A percentile compares a stretch with the other conserved stretches of the same genome.
Conservation (phyloP, 305 asterid genomes). For the Solanum chacoense region DNA sequence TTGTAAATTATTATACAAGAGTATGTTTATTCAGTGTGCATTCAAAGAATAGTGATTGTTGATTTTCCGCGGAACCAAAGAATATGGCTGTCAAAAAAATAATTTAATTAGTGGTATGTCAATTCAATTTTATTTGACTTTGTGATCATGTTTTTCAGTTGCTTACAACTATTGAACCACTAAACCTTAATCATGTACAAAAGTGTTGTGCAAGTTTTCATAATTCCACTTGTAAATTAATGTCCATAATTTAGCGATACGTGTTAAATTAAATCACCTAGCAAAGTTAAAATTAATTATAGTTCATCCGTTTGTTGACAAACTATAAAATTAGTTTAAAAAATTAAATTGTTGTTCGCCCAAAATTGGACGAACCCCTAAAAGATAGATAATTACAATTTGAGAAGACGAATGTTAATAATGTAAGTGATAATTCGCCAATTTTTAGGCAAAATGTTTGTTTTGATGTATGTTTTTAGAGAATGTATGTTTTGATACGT, state of each 20-base stretch:
- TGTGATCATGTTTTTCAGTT: not conserved
- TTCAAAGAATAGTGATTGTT: not conserved
- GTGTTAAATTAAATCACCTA: not conserved
- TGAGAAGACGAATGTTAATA: not conserved
- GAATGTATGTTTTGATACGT: too few species aligned
- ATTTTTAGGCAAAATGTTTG: not conserved
- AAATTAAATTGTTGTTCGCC: not conserved
- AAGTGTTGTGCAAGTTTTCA: not conserved
- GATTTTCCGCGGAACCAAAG: rapidly evolving
- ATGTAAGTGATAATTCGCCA: too few species aligned
- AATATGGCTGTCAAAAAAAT: not conserved
- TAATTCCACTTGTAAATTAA: not conserved
- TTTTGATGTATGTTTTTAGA: not conserved
- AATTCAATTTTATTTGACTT: not conserved
- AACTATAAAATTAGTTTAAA: too few species aligned
- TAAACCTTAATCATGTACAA: not conserved
- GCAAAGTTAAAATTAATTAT: not conserved
- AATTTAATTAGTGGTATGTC: not conserved
- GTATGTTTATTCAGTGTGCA: not conserved
- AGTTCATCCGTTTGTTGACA: not conserved
- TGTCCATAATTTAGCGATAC: not conserved
- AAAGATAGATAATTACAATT: not conserved
- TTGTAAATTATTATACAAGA: not conserved
- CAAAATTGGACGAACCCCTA: not conserved
- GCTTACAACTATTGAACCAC: not conserved